Evolutionary conservation across 1,139 yeast species (phyloP).

Genomic region (Pichia cactophila): DNA sequence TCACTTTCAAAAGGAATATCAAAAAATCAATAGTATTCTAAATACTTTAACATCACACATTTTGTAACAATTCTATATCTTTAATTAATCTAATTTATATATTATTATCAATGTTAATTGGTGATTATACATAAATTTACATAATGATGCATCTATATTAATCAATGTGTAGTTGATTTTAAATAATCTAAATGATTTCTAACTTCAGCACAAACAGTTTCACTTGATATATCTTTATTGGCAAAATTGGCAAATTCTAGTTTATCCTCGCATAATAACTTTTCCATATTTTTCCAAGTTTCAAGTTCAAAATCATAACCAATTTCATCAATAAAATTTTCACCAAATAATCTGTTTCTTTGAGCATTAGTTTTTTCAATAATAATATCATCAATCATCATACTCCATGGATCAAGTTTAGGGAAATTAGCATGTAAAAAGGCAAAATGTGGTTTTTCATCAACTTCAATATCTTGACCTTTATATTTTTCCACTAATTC

Average conservation of each 20-base stretch:
- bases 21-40: no score
- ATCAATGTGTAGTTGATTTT: conserved; percentile 22
- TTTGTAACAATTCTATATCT: no score
- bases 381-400: conserved; percentile 15
- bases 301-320: conserved; percentile 55
- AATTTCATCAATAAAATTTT: conserved; percentile 42
- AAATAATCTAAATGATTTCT: conserved; percentile 38
- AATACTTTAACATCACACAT: no score
- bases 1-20: no score
- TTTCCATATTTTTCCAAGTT: conserved; percentile 55
- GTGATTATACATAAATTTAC: background rate
- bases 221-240: conserved; percentile 29
- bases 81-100: no score
- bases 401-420: conserved; percentile 25
- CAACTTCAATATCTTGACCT: conserved; percentile 11
- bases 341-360: conserved; percentile 24
- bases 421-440: conserved; percentile 26
- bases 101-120: background rate
- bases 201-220: conserved; percentile 40
- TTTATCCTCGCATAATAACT: conserved; percentile 48
- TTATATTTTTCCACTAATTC: conserved; percentile 22
- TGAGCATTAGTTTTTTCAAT: conserved; percentile 13
- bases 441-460: conserved; percentile 18
- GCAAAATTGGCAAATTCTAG: conserved; percentile 40
- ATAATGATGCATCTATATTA: background rate